Conservation (phyloP, 129 eudicot genomes). For the Chrysanthemum makinoi region DNA sequence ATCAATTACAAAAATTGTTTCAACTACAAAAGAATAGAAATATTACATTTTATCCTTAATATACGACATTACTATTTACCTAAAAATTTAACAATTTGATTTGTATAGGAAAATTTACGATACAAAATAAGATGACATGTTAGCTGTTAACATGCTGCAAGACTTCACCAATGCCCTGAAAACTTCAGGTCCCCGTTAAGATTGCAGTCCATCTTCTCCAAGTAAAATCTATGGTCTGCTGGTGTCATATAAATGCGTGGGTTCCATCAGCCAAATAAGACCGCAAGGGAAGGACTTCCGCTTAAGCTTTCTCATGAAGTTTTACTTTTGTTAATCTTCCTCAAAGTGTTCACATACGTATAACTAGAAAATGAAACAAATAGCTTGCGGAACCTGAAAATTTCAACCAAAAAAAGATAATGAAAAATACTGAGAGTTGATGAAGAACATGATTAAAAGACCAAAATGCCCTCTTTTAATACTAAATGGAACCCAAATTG, state of each 20-base stretch:
- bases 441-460: not conserved
- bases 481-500: not conserved
- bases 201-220: not conserved
- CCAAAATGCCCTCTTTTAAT: not conserved
- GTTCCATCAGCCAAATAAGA: not conserved
- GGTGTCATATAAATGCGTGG: not conserved
- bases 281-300: not conserved
- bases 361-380: constrained; percentile 59
- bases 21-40: no score
- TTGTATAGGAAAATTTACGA: no score
- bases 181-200: no score
- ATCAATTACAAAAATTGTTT: no score
- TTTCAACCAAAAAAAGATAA: not conserved
- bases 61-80: no score
- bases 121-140: no score
- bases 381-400: constrained; percentile 59
- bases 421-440: no score
- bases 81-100: no score
- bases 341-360: constrained; percentile 58
- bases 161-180: no score
- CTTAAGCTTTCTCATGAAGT: not conserved
- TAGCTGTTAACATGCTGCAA: no score
- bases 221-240: not conserved
- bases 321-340: constrained; percentile 36
- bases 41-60: no score